These are phyloP conservation scores for Penicillium chermesinum DNA, from an alignment of 495 filamentous ascomycete species.

Conservation along the genomic window DNA sequence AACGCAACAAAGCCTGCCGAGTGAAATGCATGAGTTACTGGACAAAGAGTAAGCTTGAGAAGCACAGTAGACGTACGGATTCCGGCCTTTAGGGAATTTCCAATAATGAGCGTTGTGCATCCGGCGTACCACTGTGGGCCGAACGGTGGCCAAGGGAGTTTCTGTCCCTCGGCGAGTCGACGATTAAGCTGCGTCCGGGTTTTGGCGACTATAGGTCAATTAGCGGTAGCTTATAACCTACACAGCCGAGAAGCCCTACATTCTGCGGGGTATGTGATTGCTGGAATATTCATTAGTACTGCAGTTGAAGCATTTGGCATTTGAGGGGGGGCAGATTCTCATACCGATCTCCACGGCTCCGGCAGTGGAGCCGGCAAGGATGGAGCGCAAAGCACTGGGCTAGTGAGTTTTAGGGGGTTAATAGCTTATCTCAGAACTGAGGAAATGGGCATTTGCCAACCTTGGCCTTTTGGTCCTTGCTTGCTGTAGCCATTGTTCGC, in stretches of 20 bases:
- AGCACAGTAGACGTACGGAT: slow-evolving; percentile 84
- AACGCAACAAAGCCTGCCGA: slow-evolving; percentile 87
- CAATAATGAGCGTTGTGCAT: slow-evolving; percentile 94
- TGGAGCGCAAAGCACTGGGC: slow-evolving; percentile 77
- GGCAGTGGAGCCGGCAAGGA: slow-evolving; percentile 82
- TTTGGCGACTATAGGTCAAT: slow-evolving; percentile 66
- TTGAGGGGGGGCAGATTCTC: slow-evolving; percentile 3
- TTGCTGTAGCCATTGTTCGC: slow-evolving; percentile 36
- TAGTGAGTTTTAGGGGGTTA: slow-evolving; percentile 35
- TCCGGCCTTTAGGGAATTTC: slow-evolving; percentile 92
- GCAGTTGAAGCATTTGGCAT: slow-evolving; percentile 1
- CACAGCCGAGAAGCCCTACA: slow-evolving; percentile 49
- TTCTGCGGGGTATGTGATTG: slow-evolving; percentile 96
- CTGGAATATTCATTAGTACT: slow-evolving; percentile 35
- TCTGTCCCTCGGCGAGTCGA: slow-evolving; percentile 69
- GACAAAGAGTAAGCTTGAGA: too few species aligned
- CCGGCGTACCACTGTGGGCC: slow-evolving; percentile 95
- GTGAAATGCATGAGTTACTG: background rate
- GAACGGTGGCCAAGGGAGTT: slow-evolving; percentile 94
- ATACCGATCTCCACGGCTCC: slow-evolving; percentile 93
- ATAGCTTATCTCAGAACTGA: too few species aligned
- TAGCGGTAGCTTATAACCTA: slow-evolving; percentile 9
- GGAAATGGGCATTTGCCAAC: slow-evolving; percentile 22
- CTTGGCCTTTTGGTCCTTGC: slow-evolving; percentile 41
- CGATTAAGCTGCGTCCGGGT: slow-evolving; percentile 92